phyloP scores from a whole-genome alignment of 192 early-diverging fungal species.

The Anaeromyces robustus region DNA sequence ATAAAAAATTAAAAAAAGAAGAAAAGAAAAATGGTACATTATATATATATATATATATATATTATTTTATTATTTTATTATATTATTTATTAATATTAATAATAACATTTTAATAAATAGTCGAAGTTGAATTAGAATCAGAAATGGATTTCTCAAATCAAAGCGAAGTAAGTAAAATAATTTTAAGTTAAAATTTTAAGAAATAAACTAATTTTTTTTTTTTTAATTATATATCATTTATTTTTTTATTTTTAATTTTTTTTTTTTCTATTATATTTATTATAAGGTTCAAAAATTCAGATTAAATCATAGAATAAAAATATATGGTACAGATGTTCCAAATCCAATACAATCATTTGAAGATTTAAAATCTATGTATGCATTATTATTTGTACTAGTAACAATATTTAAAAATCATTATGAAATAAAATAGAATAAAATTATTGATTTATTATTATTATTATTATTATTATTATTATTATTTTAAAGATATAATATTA shows the following conservation, averaged over 20 bases:
- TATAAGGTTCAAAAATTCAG: conserved; percentile 37
- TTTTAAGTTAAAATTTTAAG: too few relatives aligned
- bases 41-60: background rate
- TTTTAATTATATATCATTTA: too few relatives aligned
- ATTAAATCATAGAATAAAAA: conserved; percentile 58
- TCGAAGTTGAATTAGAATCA: background rate
- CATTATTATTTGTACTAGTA: too few relatives aligned
- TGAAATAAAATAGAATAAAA: too few relatives aligned
- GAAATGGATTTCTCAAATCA: background rate
- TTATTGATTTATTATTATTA: background rate
- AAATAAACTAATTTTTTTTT: too few relatives aligned
- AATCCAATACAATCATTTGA: conserved; percentile 67
- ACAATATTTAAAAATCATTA: too few relatives aligned
- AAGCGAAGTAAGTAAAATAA: conserved; percentile 9
- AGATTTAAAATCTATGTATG: conserved; percentile 38
- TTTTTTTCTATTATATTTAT: conserved; percentile 3
- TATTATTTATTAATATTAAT: background rate
- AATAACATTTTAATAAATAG: background rate
- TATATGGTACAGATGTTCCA: conserved; percentile 75
- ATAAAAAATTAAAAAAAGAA: background rate
- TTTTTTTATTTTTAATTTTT: conserved; percentile 2
- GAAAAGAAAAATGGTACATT: background rate
- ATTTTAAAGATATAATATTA: conserved; percentile 25
- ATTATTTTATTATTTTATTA: background rate
- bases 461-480: background rate